These are phyloP conservation scores for Linderniella brevidens DNA, from an alignment of 257 asterid genomes.

Conservation along the genomic window DNA sequence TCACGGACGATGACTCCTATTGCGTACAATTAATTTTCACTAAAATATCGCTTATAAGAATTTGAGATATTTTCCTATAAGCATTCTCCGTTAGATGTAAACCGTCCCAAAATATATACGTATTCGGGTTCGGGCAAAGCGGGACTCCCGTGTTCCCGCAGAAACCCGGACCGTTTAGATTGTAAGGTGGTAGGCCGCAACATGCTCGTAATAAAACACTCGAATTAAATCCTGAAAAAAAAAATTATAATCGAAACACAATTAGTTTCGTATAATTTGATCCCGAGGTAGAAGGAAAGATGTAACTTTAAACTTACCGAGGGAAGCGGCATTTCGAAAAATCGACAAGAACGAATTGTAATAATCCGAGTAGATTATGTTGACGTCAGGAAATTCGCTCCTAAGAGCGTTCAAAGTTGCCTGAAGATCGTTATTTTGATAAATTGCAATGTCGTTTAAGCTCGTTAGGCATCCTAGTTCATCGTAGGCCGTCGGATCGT, in stretches of 20 bases:
- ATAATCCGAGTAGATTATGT: background rate
- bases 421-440: background rate
- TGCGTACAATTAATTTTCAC: too few relatives aligned
- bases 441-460: background rate
- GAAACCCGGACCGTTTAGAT: background rate
- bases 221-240: background rate
- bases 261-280: background rate
- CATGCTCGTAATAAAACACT: background rate
- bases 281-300: too few relatives aligned
- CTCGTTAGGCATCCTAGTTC: background rate
- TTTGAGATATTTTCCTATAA: background rate
- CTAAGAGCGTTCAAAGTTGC: background rate
- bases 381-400: background rate
- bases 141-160: conserved; percentile 3
- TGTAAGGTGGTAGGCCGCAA: background rate
- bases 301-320: background rate
- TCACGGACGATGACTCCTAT: too few relatives aligned
- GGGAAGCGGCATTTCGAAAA: background rate
- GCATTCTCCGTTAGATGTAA: background rate
- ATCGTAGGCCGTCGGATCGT: background rate
- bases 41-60: too few relatives aligned
- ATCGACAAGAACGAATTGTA: background rate
- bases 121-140: background rate
- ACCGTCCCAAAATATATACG: conserved; percentile 1
- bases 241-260: background rate